These are phyloP conservation scores for Zymoseptoria ardabiliae DNA, from an alignment of 2,329 filamentous ascomycete species.

Conservation along the genomic window DNA sequence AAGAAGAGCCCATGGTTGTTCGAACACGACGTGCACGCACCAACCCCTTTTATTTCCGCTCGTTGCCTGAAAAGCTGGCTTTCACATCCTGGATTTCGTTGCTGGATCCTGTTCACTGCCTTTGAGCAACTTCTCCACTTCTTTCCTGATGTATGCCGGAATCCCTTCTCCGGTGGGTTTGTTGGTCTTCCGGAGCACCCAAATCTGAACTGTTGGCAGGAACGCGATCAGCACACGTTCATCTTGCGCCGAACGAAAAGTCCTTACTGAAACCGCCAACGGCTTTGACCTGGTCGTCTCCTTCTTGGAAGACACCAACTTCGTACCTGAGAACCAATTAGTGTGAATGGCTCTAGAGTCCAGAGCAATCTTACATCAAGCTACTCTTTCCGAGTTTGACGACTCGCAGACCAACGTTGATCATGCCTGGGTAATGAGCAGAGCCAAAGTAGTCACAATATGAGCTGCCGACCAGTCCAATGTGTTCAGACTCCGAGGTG, in stretches of 20 bases:
- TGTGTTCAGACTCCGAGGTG: slow-evolving; percentile 62
- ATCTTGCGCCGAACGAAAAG: not conserved
- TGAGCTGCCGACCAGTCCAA: slow-evolving; percentile 77
- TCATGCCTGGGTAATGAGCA: slow-evolving; percentile 70
- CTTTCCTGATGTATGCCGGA: slow-evolving; percentile 47
- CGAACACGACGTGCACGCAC: no score
- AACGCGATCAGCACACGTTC: not conserved
- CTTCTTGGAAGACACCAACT: slow-evolving; percentile 74
- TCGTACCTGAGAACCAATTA: slow-evolving; percentile 53
- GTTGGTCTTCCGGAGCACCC: slow-evolving; percentile 55
- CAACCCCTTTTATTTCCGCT: not conserved
- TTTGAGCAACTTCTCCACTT: slow-evolving; percentile 27
- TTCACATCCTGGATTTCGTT: slow-evolving; percentile 16
- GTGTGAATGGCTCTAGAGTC: not conserved
- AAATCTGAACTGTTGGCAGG: slow-evolving; percentile 14
- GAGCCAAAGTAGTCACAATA: slow-evolving; percentile 74
- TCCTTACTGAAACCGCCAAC: slow-evolving; percentile 13
- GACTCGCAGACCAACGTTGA: slow-evolving; percentile 75
- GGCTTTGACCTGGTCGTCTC: slow-evolving; percentile 65
- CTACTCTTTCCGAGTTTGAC: slow-evolving; percentile 79
- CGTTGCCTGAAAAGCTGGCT: not conserved
- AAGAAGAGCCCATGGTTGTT: no score
- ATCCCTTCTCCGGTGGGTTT: slow-evolving; percentile 62
- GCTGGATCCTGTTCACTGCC: slow-evolving; percentile 21
- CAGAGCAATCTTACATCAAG: slow-evolving; percentile 47